Base-by-base conservation (phyloP, 2,329 filamentous ascomycete species). In the Ascochyta lentis region DNA sequence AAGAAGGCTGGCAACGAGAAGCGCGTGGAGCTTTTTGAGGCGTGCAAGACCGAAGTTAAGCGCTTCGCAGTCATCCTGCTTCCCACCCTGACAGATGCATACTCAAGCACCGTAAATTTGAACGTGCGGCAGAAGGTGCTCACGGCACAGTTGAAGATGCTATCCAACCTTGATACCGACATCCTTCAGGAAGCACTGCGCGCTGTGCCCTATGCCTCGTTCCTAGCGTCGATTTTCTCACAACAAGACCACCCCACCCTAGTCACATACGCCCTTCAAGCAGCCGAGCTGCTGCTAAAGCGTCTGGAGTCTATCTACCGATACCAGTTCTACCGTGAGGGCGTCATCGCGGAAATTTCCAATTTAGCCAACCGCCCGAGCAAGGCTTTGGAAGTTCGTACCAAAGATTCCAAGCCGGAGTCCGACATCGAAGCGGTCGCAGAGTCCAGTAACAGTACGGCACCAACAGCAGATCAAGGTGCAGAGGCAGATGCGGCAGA, bases 251-350 rank as follows among this genome's bases (percentile, higher is more conserved):
- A 99, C 65, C 85, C 91, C 0, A 89, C 89, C 2, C 81, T 99
- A 5, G 92, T 98, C 9, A 90, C 92, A 59, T 89, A 89, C 63
- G 94, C 92, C 16, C 80, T 99, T 15, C 91, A 96, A 70, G 94
- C 93, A 34, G 91, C 94, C 0, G 93, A 97, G 73, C 81, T 99
- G 6, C 83, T 99, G 1, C 84, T 97, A 56, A 89, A 88, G 67
- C 88, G 96, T 16, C 80, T 99, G 6, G 91, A 93, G 60, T 83
- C 88, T 22, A 90, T 98, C 27, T 99, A 99, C 71, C 88, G 91
- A 24, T 96, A 97, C 68, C 96, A 99, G 67, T 94, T 99, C 65
- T 96, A 99, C 71, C 90, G 95, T 0, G 96, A 99, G 77, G 95
- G 95, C 33, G 95, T 99, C 39, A 93, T 98, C 65, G 84, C 89